Percentiles rank a stretch among this genome's conserved stretches.
Conservation (phyloP, 768 basidiomycete genomes). For the Erythrobasidium yunnanense region DNA sequence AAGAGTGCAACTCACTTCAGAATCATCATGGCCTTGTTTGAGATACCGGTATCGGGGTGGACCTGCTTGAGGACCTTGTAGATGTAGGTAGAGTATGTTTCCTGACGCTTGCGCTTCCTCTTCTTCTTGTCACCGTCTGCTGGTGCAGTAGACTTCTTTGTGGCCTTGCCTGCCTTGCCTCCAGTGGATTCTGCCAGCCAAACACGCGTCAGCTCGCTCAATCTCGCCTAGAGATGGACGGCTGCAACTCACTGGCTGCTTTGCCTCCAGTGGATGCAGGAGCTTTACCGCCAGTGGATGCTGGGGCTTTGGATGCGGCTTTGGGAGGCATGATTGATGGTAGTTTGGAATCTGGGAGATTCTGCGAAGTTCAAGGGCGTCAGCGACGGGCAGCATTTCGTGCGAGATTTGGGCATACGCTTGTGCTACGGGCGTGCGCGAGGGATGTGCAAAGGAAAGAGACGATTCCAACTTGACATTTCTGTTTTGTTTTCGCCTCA, state of each 20-base stretch:
- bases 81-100: constrained; percentile 37
- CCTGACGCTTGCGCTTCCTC: constrained; percentile 27
- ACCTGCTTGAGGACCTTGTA: constrained; percentile 51
- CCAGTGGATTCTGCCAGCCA: constrained; percentile 27
- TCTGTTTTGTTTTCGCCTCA: too few species aligned
- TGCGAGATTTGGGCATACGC: too few species aligned
- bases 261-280: constrained; percentile 33
- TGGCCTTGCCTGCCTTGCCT: constrained; percentile 34
- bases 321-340: constrained; percentile 49
- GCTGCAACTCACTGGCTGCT: not conserved
- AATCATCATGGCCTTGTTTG: constrained; percentile 52
- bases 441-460: too few species aligned
- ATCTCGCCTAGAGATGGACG: too few species aligned
- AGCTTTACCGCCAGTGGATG: constrained; percentile 46
- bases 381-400: too few species aligned
- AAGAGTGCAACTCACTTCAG: constrained; percentile 34
- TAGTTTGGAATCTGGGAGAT: not conserved
- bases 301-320: constrained; percentile 13
- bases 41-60: constrained; percentile 97
- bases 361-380: too few species aligned
- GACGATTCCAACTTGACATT: too few species aligned
- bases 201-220: not conserved
- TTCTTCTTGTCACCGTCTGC: constrained; percentile 50
- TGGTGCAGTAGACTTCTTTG: constrained; percentile 30
- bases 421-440: too few species aligned